These are phyloP conservation scores for Gossypium raimondii DNA, from an alignment of 345 rosid species.

Conservation along the genomic window DNA sequence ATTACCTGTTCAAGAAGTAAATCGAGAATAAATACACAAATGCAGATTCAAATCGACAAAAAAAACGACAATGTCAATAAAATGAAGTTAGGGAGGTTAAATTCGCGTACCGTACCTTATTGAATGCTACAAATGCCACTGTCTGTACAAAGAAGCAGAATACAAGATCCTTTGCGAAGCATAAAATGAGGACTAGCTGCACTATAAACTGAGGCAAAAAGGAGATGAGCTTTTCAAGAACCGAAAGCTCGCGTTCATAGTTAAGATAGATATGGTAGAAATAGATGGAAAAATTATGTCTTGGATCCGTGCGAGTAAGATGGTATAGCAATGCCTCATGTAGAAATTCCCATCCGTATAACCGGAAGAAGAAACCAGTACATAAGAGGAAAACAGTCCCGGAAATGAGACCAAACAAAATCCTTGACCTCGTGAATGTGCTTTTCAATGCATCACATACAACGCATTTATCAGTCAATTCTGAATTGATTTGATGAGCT, in stretches of 20 bases:
- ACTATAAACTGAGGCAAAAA: slow-evolving; percentile 75
- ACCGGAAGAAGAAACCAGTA: slow-evolving; percentile 31
- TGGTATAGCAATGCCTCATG: slow-evolving; percentile 84
- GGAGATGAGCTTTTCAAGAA: slow-evolving; percentile 78
- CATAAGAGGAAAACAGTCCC: slow-evolving; percentile 55
- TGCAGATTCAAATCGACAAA: no score
- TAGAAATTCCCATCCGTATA: slow-evolving; percentile 79
- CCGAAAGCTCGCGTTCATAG: slow-evolving; percentile 49
- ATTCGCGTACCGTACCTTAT: slow-evolving; percentile 65
- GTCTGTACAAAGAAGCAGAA: slow-evolving; percentile 88
- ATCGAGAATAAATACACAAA: background rate
- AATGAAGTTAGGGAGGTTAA: background rate
- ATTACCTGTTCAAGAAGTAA: slow-evolving; percentile 51
- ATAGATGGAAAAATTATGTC: slow-evolving; percentile 92
- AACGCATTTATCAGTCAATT: background rate
- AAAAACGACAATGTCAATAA: background rate
- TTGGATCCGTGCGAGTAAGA: slow-evolving; percentile 81
- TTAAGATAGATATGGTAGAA: slow-evolving; percentile 90
- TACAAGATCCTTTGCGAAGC: slow-evolving; percentile 58
- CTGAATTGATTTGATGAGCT: slow-evolving; percentile 13
- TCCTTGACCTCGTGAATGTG: slow-evolving; percentile 49
- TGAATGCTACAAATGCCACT: slow-evolving; percentile 83
- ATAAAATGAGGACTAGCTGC: slow-evolving; percentile 56
- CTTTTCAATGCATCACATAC: slow-evolving; percentile 28
- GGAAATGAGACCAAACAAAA: slow-evolving; percentile 59